These are phyloP conservation scores for Boletus rubroflammeus DNA, from an alignment of 768 basidiomycete species.

Conservation along the genomic window DNA sequence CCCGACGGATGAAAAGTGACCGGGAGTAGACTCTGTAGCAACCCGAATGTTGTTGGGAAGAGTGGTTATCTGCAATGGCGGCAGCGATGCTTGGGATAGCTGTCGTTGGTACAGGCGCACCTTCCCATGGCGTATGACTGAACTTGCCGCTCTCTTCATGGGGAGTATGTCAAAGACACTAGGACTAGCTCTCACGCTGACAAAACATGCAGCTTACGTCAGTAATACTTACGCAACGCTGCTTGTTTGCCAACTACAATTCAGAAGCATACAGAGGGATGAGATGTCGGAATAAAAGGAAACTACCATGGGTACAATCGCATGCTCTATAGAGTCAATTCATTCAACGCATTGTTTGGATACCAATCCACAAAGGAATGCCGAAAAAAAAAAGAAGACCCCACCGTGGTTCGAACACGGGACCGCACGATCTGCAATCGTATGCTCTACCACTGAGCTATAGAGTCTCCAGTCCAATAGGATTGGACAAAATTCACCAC, in stretches of 20 bases:
- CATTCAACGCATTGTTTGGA: no score
- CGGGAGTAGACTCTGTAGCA: conserved; percentile 85
- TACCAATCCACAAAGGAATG: no score
- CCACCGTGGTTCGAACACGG: conserved; percentile 58
- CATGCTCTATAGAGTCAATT: no score
- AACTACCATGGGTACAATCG: no score
- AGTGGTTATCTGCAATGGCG: conserved; percentile 66
- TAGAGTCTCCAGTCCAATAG: conserved; percentile 12
- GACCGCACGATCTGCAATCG: conserved; percentile 58
- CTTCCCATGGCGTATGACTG: conserved; percentile 38
- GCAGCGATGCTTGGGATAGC: conserved; percentile 27
- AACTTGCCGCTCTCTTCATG: conserved; percentile 41
- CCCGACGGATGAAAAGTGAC: conserved; percentile 92
- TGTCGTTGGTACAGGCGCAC: conserved; percentile 22
- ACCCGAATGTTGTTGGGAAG: conserved; percentile 90
- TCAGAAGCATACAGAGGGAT: no score
- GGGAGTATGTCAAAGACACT: conserved; percentile 2
- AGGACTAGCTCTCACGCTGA: conserved; percentile 4
- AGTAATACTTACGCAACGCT: not conserved
- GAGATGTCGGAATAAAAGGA: no score
- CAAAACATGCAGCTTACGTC: conserved; percentile 3
- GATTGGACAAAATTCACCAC: accelerated
- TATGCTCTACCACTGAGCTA: conserved; percentile 54
- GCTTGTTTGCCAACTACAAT: no score
- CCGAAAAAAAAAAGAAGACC: conserved; percentile 33